Percentiles rank a stretch among this genome's conserved stretches.
These are phyloP conservation scores for Salix viminalis DNA, from an alignment of 345 rosid species.

Conservation along the genomic window DNA sequence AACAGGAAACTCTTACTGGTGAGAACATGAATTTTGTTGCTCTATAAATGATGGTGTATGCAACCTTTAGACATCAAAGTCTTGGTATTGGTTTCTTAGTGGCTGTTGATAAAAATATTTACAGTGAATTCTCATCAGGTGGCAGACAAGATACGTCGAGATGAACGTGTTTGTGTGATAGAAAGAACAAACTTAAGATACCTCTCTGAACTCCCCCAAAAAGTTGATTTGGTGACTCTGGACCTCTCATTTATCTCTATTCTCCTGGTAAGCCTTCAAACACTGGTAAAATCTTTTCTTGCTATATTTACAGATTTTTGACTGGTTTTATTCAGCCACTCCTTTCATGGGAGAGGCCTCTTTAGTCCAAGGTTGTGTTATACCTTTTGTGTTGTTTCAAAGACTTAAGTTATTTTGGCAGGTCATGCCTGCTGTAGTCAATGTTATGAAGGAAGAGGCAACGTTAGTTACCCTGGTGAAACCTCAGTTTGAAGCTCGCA, in stretches of 20 bases:
- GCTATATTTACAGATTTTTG: neutral
- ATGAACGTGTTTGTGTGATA: constrained; percentile 64
- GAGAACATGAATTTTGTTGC: neutral
- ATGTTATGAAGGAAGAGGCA: constrained; percentile 79
- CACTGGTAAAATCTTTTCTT: neutral
- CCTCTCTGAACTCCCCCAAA: constrained; percentile 74
- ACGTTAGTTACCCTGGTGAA: constrained; percentile 70
- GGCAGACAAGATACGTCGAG: constrained; percentile 78
- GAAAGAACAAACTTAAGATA: constrained; percentile 89
- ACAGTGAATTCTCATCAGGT: constrained; percentile 45
- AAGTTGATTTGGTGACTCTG: constrained; percentile 86
- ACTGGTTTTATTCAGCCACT: neutral
- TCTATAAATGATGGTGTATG: neutral
- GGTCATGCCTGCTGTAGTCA: constrained; percentile 92
- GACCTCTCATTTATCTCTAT: constrained; percentile 96
- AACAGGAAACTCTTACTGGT: too few relatives aligned
- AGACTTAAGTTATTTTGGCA: constrained; percentile 15
- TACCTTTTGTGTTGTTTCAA: neutral
- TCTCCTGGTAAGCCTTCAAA: constrained; percentile 53
- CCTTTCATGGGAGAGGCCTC: neutral
- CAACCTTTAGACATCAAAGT: constrained; percentile 5
- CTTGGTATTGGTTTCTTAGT: constrained; percentile 3
- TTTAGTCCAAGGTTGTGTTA: neutral
- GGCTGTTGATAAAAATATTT: constrained; percentile 4
- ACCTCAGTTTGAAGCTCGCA: constrained; percentile 93